Conservation (phyloP, 139 green algal genomes). For the Chlorella ohadii region DNA sequence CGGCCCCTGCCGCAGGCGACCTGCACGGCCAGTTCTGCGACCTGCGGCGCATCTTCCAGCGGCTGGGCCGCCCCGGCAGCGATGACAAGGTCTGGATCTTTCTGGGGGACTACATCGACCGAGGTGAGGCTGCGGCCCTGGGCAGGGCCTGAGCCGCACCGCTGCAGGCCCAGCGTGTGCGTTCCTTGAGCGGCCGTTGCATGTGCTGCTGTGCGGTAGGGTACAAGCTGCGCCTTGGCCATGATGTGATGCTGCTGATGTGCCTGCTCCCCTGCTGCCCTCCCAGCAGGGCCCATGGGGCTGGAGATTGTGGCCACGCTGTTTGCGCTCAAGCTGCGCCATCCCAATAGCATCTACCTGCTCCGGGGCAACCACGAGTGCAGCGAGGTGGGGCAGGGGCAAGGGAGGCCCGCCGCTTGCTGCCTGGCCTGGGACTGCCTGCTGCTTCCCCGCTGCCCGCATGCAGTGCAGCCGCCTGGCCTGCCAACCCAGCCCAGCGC, state of each 20-base stretch:
- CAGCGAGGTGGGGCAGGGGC: slow-evolving; percentile 7
- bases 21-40: slow-evolving; percentile 39
- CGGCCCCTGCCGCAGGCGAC: slow-evolving; percentile 2
- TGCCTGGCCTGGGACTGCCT: not conserved
- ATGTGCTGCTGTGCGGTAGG: not conserved
- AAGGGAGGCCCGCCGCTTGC: not conserved
- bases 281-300: slow-evolving; percentile 30
- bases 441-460: not conserved
- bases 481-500: not conserved
- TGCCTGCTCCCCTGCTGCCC: too few species aligned
- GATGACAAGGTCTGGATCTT: slow-evolving; percentile 24
- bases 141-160: too few species aligned
- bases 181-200: too few species aligned
- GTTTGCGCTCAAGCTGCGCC: slow-evolving; percentile 46
- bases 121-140: slow-evolving; percentile 67
- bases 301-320: slow-evolving; percentile 81
- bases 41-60: slow-evolving; percentile 32
- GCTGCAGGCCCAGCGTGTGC: too few species aligned
- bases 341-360: slow-evolving; percentile 44
- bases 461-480: not conserved
- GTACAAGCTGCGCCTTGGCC: not conserved
- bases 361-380: slow-evolving; percentile 81
- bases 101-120: slow-evolving; percentile 74
- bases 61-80: slow-evolving; percentile 21
- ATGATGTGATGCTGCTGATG: not conserved